These are phyloP conservation scores for Ceratocystis smalleyi DNA, from an alignment of 2,329 filamentous ascomycete species.

Conservation along the genomic window DNA sequence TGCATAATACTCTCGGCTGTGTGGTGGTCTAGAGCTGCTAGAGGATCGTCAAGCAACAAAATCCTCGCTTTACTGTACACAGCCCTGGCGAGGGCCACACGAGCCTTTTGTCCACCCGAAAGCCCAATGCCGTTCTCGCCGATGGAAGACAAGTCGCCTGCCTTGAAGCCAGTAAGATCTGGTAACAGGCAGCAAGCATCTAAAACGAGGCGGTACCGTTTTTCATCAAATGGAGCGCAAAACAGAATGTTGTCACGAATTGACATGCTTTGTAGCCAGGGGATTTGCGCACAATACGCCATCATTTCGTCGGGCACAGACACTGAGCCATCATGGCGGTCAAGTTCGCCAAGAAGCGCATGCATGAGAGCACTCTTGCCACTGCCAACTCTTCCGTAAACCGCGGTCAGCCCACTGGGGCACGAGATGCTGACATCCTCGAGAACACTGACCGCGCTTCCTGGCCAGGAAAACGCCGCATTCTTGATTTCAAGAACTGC, in stretches of 20 bases:
- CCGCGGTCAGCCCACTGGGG: conserved; percentile 35
- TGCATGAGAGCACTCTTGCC: conserved; percentile 47
- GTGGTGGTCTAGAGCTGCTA: conserved; percentile 47
- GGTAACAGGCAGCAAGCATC: conserved; percentile 43
- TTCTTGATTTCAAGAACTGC: conserved; percentile 38
- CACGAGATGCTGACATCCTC: conserved; percentile 33
- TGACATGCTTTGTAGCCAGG: conserved; percentile 51
- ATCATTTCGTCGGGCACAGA: conserved; percentile 35
- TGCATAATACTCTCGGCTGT: conserved; percentile 48
- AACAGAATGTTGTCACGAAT: conserved; percentile 51
- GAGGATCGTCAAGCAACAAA: conserved; percentile 46
- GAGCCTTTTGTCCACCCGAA: conserved; percentile 47
- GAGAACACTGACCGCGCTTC: conserved; percentile 37
- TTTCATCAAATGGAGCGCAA: conserved; percentile 38
- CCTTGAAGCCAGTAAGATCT: conserved; percentile 40
- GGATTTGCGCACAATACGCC: conserved; percentile 43
- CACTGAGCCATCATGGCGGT: conserved; percentile 42
- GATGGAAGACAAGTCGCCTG: conserved; percentile 43
- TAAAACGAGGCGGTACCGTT: conserved; percentile 43
- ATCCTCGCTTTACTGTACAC: conserved; percentile 43
- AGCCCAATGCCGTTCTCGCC: conserved; percentile 48
- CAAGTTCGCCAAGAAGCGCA: conserved; percentile 47
- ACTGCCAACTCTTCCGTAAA: conserved; percentile 44
- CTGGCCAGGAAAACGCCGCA: conserved; percentile 70
- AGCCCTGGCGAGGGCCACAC: conserved; percentile 47